phyloP scores from a whole-genome alignment of 116 monocot species.

The Papilionanthe hybrid region DNA sequence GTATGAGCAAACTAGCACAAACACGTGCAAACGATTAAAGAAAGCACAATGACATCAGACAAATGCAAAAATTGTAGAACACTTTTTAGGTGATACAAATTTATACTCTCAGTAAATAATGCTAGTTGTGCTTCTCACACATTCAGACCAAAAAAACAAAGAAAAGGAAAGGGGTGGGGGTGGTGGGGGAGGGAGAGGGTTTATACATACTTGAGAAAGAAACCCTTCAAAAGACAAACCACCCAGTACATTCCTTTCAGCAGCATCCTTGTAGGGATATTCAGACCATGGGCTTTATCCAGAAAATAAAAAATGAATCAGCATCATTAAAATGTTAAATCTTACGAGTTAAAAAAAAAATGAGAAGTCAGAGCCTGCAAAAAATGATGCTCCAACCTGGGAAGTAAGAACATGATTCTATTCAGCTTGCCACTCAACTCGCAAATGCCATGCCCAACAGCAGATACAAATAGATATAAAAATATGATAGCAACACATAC shows the following conservation, averaged over 20 bases:
- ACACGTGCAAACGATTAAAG: too few relatives aligned
- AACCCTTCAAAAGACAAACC: constrained; percentile 89
- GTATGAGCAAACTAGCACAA: too few relatives aligned
- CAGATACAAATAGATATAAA: background rate
- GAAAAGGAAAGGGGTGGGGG: background rate
- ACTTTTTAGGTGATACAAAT: too few relatives aligned
- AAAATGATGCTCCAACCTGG: background rate
- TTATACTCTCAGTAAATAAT: too few relatives aligned
- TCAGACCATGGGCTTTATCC: constrained; percentile 70
- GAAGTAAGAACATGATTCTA: background rate
- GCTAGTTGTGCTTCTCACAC: too few relatives aligned
- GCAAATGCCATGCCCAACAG: background rate
- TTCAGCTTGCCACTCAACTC: background rate
- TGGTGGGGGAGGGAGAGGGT: background rate
- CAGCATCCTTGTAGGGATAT: constrained; percentile 76
- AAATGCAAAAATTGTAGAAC: too few relatives aligned
- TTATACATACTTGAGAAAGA: constrained; percentile 65
- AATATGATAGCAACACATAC: background rate
- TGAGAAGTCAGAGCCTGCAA: background rate
- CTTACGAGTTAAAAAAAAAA: background rate
- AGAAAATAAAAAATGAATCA: constrained; percentile 8
- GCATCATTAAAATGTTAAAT: background rate
- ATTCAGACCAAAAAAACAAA: background rate
- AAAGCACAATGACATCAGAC: too few relatives aligned
- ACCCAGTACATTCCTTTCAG: constrained; percentile 93